A percentile compares a stretch with the other conserved stretches of the same genome.
Conservation (phyloP, 2,329 filamentous ascomycete genomes). For the Fusarium tricinctum region DNA sequence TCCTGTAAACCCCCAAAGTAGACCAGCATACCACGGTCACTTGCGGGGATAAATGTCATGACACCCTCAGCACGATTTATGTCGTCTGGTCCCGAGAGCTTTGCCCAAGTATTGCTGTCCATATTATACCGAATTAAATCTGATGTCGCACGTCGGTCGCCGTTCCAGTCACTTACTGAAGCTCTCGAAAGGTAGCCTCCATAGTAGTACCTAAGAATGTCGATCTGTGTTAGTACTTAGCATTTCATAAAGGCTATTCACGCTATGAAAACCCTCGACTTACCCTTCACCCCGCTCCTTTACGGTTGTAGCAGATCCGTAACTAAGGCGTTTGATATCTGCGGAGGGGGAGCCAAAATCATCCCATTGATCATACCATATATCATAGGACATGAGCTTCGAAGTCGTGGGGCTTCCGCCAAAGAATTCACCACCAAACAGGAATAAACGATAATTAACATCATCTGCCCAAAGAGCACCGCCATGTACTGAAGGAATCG, state of each 20-base stretch:
- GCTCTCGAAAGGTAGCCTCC: not conserved
- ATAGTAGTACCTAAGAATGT: not conserved
- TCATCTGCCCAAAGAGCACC: slow-evolving; percentile 10
- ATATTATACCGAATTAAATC: slow-evolving; percentile 1
- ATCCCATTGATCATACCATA: slow-evolving; percentile 13
- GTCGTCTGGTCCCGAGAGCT: not conserved
- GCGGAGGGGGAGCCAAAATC: not conserved
- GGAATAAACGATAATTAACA: slow-evolving; percentile 8
- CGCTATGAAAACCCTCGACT: not conserved
- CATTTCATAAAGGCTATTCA: not conserved
- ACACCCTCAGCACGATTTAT: not conserved
- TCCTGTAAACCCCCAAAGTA: not conserved
- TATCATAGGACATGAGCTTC: slow-evolving; percentile 7
- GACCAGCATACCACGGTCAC: slow-evolving; percentile 9
- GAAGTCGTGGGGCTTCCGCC: not conserved
- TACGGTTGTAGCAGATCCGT: not conserved
- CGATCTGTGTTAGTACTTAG: no score
- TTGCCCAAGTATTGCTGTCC: slow-evolving; percentile 1
- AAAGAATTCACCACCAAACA: slow-evolving; percentile 7
- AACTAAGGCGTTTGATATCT: slow-evolving; percentile 4
- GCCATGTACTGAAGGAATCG: slow-evolving; percentile 7
- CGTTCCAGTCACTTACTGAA: not conserved
- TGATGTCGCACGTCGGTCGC: not conserved
- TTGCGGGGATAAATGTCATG: not conserved
- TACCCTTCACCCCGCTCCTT: slow-evolving; percentile 13